These are phyloP conservation scores for Neurospora africana DNA, from an alignment of 495 filamentous ascomycete genomes.

Conservation along the genomic window DNA sequence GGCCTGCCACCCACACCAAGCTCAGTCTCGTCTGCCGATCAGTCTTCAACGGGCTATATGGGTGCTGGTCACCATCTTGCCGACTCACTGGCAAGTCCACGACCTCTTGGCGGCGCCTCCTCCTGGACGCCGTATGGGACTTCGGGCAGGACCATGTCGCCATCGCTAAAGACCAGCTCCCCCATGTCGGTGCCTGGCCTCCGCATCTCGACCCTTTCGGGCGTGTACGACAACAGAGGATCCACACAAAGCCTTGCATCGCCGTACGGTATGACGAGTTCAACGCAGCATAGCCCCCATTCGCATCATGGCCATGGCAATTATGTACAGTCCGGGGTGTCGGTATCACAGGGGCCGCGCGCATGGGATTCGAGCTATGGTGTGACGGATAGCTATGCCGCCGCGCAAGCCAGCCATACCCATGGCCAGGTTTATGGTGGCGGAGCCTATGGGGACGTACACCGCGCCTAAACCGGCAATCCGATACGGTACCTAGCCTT, in stretches of 20 bases:
- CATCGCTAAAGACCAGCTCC: conserved; percentile 24
- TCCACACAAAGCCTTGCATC: conserved; percentile 17
- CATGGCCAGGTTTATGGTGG: conserved; percentile 31
- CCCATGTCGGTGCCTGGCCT: conserved; percentile 13
- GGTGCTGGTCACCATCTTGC: conserved; percentile 27
- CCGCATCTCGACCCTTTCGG: conserved; percentile 18
- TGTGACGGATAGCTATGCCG: conserved; percentile 24
- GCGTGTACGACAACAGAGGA: conserved; percentile 22
- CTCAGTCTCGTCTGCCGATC: conserved; percentile 15
- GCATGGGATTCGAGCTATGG: conserved; percentile 29
- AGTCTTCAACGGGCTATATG: conserved; percentile 14
- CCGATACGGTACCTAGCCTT: not conserved
- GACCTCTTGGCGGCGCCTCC: conserved; percentile 27
- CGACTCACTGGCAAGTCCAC: conserved; percentile 32
- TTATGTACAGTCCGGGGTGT: conserved; percentile 17
- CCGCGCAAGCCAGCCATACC: conserved; percentile 21
- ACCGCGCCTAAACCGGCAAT: conserved; percentile 25
- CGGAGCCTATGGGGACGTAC: conserved; percentile 29
- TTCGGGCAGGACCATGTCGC: conserved; percentile 26
- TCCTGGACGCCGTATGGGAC: conserved; percentile 27
- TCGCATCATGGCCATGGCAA: conserved; percentile 20
- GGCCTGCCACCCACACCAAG: conserved; percentile 29
- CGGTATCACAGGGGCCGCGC: conserved; percentile 12
- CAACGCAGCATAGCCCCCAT: conserved; percentile 20
- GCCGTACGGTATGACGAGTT: conserved; percentile 16